Percentiles rank a stretch among this genome's conserved stretches.
Evolutionary conservation across 176 grass and related monocot genomes (phyloP).

Genomic region (Dendrocalamus sinicus): DNA sequence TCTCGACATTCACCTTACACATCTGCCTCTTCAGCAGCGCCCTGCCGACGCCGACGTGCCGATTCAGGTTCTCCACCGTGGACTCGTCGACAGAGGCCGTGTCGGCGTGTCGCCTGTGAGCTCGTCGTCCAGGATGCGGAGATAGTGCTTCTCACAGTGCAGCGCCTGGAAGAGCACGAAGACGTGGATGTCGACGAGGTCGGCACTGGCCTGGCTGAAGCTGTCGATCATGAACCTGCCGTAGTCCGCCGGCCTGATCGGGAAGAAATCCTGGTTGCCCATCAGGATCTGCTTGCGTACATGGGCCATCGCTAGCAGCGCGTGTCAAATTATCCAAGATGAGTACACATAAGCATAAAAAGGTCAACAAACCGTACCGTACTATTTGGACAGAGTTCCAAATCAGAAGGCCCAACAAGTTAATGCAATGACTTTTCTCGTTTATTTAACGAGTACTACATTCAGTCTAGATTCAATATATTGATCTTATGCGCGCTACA

Average conservation of each 20-base stretch:
- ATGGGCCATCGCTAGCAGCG: conserved; percentile 56
- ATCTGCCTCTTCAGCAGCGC: conserved; percentile 42
- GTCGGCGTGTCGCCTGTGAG: conserved; percentile 25
- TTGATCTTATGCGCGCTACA: not conserved
- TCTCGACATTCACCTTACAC: conserved; percentile 63
- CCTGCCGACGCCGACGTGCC: conserved; percentile 43
- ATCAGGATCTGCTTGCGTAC: conserved; percentile 59
- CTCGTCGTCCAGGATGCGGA: conserved; percentile 68
- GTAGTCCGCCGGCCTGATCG: conserved; percentile 47
- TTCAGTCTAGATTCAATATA: not conserved
- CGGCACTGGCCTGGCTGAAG: conserved; percentile 62
- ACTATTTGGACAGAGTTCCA: not conserved
- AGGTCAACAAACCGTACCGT: too few relatives aligned
- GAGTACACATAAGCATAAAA: not conserved
- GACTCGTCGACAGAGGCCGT: conserved; percentile 45
- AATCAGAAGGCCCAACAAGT: not conserved
- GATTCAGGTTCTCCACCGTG: conserved; percentile 42
- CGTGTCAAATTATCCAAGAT: not conserved
- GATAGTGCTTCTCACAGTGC: conserved; percentile 35
- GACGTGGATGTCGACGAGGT: conserved; percentile 72
- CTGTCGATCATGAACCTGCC: conserved; percentile 61
- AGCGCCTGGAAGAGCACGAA: conserved; percentile 63
- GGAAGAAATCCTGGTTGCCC: conserved; percentile 48
- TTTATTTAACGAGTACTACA: not conserved
- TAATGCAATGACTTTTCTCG: not conserved